Percentiles rank a stretch among this genome's conserved stretches.
Conservation (phyloP, 1,284 basidiomycete species). For the Boletus semigastroideus region DNA sequence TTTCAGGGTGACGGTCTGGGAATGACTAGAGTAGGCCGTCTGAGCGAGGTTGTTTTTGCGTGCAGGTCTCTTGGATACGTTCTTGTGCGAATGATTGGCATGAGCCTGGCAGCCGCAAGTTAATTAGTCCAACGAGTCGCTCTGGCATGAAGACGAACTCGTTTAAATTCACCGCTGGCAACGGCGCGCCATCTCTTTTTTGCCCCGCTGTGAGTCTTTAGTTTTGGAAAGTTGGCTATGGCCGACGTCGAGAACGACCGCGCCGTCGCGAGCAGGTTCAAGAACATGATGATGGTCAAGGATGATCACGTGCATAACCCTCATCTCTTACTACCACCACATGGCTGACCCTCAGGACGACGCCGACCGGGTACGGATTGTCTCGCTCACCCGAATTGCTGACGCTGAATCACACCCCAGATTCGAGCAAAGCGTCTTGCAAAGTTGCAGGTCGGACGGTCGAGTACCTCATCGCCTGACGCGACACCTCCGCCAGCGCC, state of each 20-base stretch:
- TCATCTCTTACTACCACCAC: background rate
- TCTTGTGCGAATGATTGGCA: slow-evolving; percentile 69
- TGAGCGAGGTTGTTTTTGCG: slow-evolving; percentile 65
- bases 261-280: slow-evolving; percentile 14
- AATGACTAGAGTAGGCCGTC: slow-evolving; percentile 61
- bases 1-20: slow-evolving; percentile 65
- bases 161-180: slow-evolving; percentile 72
- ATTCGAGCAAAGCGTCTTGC: slow-evolving; percentile 87
- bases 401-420: slow-evolving; percentile 39
- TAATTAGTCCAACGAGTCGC: background rate
- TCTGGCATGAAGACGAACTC: slow-evolving; percentile 45
- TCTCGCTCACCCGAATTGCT: background rate
- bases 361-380: slow-evolving; percentile 63
- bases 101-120: slow-evolving; percentile 47
- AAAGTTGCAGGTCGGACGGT: slow-evolving; percentile 57
- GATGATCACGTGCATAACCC: slow-evolving; percentile 22
- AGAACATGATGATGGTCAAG: slow-evolving; percentile 21
- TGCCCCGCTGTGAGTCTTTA: slow-evolving; percentile 77
- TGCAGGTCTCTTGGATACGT: slow-evolving; percentile 61
- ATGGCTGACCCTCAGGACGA: slow-evolving; percentile 69
- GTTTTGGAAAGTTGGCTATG: slow-evolving; percentile 53
- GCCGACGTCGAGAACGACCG: slow-evolving; percentile 48
- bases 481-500: slow-evolving; percentile 29
- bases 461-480: slow-evolving; percentile 35
- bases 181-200: slow-evolving; percentile 79